Base-by-base conservation (phyloP, 2,329 filamentous ascomycete genomes). In the Fusarium pseudoanthophilum region DNA sequence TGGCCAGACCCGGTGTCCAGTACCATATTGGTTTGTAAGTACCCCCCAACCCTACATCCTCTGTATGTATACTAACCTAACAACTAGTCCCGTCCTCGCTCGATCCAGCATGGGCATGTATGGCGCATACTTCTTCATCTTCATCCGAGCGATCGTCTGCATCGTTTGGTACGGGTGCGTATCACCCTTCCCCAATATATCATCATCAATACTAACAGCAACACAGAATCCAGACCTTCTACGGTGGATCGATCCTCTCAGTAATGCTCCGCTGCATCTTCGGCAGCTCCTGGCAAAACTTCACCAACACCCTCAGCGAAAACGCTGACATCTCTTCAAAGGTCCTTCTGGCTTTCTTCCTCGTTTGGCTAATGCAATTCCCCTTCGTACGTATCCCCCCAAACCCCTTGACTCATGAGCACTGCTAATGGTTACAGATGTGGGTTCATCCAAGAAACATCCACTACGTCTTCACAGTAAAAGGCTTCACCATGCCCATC, bases 341-440 rank as follows among this genome's bases (percentile, higher is more conserved):
- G 2, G 51, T 55, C 5, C 51, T 55, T 21, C 34, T 55, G 0
- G 51, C 51, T 7, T 55, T 55, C 51, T 55, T 55, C 24, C 34
- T 55, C 34, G 51, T 55, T n/a, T 55, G 51, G 51, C 4, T 40
- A 1, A 55, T 55, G 51, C 51, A 55, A 4, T 55, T 55, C 24
- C 51, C 51, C 0, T 55, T 55, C 24, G 51, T 55, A 2, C 7
- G 51, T 18, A 16, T n/a, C 16, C 14, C 3, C 2, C 8, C 0
- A 11, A 1, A 4, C 11, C 8, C 8, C 8, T 13, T 9, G 9
- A 7, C 2, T 15, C 6, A 36, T 9, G 2, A 2, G 0, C 9
- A 26, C 2, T 7, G 5, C 49, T 53, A 13, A 53, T 11, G 0
- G 7, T 7, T 10, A 20, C 2, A 55, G 51, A 55, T 55, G 51